phyloP scores from a whole-genome alignment of 306 rosid species.

The Arachis hypogaea region DNA sequence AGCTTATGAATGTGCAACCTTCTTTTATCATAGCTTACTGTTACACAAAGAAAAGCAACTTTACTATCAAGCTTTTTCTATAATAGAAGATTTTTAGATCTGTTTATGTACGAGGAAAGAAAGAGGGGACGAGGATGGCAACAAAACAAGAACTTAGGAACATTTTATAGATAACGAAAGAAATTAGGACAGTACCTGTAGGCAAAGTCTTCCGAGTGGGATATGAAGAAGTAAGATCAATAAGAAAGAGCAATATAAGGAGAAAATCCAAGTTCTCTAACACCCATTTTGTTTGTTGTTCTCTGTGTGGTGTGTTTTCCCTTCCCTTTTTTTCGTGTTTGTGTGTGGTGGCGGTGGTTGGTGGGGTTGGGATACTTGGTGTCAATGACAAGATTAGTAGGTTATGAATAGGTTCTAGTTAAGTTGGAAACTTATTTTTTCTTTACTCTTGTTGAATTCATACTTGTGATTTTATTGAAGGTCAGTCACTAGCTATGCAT shows the following conservation, averaged over 20 bases:
- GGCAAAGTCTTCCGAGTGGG: slow-evolving; percentile 44
- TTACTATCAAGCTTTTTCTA: background rate
- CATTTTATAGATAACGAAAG: background rate
- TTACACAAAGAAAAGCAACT: background rate
- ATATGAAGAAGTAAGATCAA: slow-evolving; percentile 40
- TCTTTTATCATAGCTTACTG: background rate
- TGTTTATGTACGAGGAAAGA: background rate
- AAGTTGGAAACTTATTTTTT: too few relatives aligned
- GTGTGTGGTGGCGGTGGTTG: too few relatives aligned
- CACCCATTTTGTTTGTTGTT: slow-evolving; percentile 46
- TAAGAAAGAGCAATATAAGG: slow-evolving; percentile 41
- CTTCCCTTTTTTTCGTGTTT: too few relatives aligned
- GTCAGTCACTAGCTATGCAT: too few relatives aligned
- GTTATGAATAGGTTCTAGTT: too few relatives aligned
- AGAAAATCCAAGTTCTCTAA: slow-evolving; percentile 42
- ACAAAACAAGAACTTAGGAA: background rate
- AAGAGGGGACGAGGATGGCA: background rate
- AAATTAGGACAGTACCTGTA: slow-evolving; percentile 51
- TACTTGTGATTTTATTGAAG: too few relatives aligned
- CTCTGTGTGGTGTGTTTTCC: too few relatives aligned
- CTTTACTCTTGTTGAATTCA: too few relatives aligned
- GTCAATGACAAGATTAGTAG: too few relatives aligned
- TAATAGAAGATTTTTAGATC: slow-evolving; percentile 5
- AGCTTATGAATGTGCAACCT: slow-evolving; percentile 27
- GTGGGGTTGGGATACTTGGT: too few relatives aligned